Evolutionary conservation across 257 asterid species (phyloP).

Genomic region (Forsythia viridissima): DNA sequence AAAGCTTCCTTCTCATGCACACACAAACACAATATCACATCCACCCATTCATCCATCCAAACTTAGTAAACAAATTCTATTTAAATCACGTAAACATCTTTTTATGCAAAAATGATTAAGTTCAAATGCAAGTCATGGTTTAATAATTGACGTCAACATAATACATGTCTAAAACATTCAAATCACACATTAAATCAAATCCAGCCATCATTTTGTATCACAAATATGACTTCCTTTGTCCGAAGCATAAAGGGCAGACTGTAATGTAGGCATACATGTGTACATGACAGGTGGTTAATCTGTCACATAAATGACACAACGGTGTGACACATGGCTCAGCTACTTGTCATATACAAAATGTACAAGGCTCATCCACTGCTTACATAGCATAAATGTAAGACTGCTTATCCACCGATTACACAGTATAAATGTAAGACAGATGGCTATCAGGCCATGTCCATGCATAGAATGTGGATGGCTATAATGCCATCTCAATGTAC

Average conservation of each 20-base stretch:
- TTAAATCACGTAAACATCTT: neutral
- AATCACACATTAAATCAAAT: neutral
- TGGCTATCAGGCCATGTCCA: neutral
- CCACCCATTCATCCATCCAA: neutral
- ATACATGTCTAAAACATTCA: neutral
- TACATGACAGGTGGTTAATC: conserved; percentile 10
- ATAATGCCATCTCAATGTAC: neutral
- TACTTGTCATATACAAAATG: neutral
- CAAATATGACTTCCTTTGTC: neutral
- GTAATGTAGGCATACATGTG: conserved; percentile 13
- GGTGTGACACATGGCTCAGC: neutral
- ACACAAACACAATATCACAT: neutral
- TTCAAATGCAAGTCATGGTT: neutral
- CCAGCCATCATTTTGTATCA: neutral
- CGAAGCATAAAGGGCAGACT: conserved; percentile 1
- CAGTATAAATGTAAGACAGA: neutral
- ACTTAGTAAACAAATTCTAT: neutral
- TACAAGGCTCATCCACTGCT: neutral
- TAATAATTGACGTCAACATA: neutral
- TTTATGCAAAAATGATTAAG: neutral
- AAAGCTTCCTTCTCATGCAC: conserved; percentile 1
- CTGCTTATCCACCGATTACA: neutral
- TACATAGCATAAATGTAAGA: neutral
- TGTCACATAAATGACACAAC: neutral
- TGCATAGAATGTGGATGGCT: neutral